Conservation (phyloP, 2,329 filamentous ascomycete genomes). For the Zarea fungicola region DNA sequence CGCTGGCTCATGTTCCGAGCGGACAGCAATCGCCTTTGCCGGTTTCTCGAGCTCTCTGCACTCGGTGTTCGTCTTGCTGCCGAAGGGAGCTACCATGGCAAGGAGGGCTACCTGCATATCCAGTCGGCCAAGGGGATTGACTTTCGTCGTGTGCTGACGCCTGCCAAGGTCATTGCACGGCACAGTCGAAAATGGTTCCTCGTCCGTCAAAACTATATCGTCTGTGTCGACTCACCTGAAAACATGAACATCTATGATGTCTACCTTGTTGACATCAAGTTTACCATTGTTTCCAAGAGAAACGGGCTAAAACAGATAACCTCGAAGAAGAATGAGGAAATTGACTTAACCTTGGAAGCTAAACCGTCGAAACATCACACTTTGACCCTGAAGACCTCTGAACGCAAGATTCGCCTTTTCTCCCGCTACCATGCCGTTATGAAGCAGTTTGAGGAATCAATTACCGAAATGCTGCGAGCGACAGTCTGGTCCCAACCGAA, state of each 20-base stretch:
- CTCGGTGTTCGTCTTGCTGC: conserved; percentile 89
- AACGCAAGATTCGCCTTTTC: conserved; percentile 85
- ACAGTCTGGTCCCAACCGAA: conserved; percentile 81
- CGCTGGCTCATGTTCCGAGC: conserved; percentile 94
- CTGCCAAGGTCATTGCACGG: conserved; percentile 70
- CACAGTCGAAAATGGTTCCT: conserved; percentile 96
- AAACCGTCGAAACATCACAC: conserved; percentile 65
- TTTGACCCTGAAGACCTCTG: conserved; percentile 82
- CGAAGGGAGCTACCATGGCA: conserved; percentile 95
- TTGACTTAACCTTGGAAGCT: conserved; percentile 36
- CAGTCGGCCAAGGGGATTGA: conserved; percentile 86
- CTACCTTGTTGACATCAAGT: conserved; percentile 89
- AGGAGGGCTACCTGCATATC: conserved; percentile 91
- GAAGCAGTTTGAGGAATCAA: conserved; percentile 89
- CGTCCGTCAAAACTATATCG: conserved; percentile 94
- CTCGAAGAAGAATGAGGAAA: conserved; percentile 55
- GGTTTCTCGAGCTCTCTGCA: conserved; percentile 91
- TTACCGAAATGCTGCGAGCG: conserved; percentile 75
- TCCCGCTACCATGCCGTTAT: conserved; percentile 87
- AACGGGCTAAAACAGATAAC: conserved; percentile 47
- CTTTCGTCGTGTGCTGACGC: conserved; percentile 74
- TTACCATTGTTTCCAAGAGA: conserved; percentile 72
- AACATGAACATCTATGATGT: conserved; percentile 99
- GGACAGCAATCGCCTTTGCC: conserved; percentile 91
- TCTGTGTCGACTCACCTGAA: conserved; percentile 96